Conservation (phyloP, 2,329 filamentous ascomycete species). For the Colletotrichum sidae region DNA sequence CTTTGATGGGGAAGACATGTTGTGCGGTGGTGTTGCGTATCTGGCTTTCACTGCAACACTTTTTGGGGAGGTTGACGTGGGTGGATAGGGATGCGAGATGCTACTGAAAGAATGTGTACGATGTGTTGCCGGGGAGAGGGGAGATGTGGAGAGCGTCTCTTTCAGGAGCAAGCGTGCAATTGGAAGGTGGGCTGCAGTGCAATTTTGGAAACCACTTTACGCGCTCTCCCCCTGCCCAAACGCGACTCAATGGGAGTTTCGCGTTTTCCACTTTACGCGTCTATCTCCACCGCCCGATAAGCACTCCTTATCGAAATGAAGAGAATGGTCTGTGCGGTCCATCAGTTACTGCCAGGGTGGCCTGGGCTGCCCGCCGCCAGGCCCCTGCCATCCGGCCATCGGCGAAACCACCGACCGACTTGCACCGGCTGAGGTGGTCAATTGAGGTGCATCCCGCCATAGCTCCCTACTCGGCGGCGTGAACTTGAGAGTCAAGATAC, state of each 20-base stretch:
- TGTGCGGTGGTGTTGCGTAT: not conserved
- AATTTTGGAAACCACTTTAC: slow-evolving; percentile 35
- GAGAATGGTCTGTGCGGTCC: too few relatives aligned
- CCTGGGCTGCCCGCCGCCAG: not conserved
- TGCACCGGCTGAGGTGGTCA: slow-evolving; percentile 37
- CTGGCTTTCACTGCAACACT: slow-evolving; percentile 5
- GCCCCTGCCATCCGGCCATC: slow-evolving; percentile 31
- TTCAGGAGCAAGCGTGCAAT: slow-evolving; percentile 22
- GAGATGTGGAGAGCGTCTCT: slow-evolving; percentile 30
- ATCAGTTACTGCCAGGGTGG: slow-evolving; percentile 12
- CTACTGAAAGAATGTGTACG: slow-evolving; percentile 38
- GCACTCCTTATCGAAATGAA: not conserved
- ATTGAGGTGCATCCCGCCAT: slow-evolving; percentile 29
- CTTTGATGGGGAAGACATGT: slow-evolving; percentile 58
- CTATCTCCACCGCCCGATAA: slow-evolving; percentile 21
- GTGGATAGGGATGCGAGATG: slow-evolving; percentile 39
- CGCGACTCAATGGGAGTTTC: slow-evolving; percentile 34
- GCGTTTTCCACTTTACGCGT: slow-evolving; percentile 41
- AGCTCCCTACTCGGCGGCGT: slow-evolving; percentile 34
- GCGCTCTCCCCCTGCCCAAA: slow-evolving; percentile 10
- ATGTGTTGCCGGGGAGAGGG: slow-evolving; percentile 35
- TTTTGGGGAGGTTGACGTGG: slow-evolving; percentile 28
- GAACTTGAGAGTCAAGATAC: slow-evolving; percentile 28
- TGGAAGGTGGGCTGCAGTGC: slow-evolving; percentile 34
- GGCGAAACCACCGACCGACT: slow-evolving; percentile 38